Evolutionary conservation across 805 yeast genomes (phyloP).

Genomic region (Candida ortonii): DNA sequence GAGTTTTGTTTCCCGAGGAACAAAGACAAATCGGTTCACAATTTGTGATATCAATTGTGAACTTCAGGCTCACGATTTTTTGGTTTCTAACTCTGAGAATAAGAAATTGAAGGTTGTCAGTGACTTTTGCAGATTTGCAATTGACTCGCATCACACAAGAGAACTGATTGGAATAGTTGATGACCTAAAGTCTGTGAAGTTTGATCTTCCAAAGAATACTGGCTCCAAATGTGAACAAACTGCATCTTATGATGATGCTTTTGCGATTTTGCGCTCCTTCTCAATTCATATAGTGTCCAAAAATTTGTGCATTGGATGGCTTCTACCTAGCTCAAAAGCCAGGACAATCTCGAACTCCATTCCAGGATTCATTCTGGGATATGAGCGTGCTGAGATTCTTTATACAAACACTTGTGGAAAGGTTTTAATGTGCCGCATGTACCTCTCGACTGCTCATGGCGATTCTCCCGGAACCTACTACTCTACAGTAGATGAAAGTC

Average conservation of each 20-base stretch:
- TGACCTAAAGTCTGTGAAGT: slow-evolving; percentile 10
- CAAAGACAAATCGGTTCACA: slow-evolving; percentile 39
- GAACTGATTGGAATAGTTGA: slow-evolving; percentile 23
- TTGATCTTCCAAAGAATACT: not conserved
- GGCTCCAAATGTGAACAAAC: slow-evolving; percentile 4
- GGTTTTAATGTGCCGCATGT: slow-evolving; percentile 65
- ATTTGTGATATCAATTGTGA: slow-evolving; percentile 46
- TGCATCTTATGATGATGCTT: slow-evolving; percentile 14
- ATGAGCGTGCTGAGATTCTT: slow-evolving; percentile 66
- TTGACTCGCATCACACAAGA: slow-evolving; percentile 44
- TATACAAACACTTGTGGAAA: slow-evolving; percentile 63
- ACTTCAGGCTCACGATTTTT: no score
- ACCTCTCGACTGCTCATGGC: slow-evolving; percentile 69
- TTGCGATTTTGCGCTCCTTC: slow-evolving; percentile 34
- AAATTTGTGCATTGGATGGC: slow-evolving; percentile 76
- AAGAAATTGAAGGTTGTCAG: slow-evolving; percentile 57
- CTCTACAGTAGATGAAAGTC: slow-evolving; percentile 43
- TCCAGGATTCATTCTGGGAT: slow-evolving; percentile 80
- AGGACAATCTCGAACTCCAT: slow-evolving; percentile 22
- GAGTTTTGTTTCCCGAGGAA: slow-evolving; percentile 31
- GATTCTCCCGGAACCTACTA: slow-evolving; percentile 44
- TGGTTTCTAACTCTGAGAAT: no score
- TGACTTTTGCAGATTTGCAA: slow-evolving; percentile 53
- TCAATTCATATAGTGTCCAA: slow-evolving; percentile 59
- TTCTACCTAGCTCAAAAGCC: slow-evolving; percentile 46